Conservation (phyloP, 176 grass and related monocot species). For the Triticum dicoccoides region DNA sequence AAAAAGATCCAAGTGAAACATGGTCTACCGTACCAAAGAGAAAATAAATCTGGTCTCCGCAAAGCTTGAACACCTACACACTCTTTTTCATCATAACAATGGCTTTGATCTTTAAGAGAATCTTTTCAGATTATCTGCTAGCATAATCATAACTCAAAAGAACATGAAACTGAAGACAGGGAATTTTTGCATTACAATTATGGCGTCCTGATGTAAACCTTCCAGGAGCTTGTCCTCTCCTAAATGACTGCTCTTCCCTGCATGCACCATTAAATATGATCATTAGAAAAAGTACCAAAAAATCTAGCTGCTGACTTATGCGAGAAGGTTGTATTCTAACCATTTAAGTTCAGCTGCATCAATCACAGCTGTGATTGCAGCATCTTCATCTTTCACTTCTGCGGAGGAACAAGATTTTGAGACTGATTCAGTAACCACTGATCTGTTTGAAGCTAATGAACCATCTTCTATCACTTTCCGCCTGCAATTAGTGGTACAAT, state of each 20-base stretch:
- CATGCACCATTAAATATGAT: constrained; percentile 1
- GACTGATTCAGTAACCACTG: constrained; percentile 28
- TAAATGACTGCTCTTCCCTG: constrained; percentile 36
- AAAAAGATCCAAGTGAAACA: background rate
- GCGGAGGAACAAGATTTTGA: constrained; percentile 40
- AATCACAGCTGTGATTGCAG: constrained; percentile 39
- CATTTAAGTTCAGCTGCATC: constrained; percentile 50
- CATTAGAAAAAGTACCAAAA: background rate
- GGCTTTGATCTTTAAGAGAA: background rate
- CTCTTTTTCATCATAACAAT: background rate
- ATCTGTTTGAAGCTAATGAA: constrained; percentile 29
- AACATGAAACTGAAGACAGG: background rate
- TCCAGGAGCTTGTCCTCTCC: constrained; percentile 22
- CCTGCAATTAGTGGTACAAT: constrained; percentile 30
- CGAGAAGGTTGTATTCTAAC: constrained; percentile 6
- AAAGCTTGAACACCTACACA: background rate
- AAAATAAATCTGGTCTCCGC: background rate
- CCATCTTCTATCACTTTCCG: constrained; percentile 45
- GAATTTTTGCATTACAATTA: constrained; percentile 20
- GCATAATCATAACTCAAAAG: background rate
- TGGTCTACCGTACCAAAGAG: background rate
- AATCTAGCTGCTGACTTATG: background rate
- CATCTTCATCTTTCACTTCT: constrained; percentile 50
- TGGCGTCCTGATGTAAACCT: constrained; percentile 18
- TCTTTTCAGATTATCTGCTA: background rate